Base-by-base conservation (phyloP, 208 protist species). In the Crithidia acanthocephali region DNA sequence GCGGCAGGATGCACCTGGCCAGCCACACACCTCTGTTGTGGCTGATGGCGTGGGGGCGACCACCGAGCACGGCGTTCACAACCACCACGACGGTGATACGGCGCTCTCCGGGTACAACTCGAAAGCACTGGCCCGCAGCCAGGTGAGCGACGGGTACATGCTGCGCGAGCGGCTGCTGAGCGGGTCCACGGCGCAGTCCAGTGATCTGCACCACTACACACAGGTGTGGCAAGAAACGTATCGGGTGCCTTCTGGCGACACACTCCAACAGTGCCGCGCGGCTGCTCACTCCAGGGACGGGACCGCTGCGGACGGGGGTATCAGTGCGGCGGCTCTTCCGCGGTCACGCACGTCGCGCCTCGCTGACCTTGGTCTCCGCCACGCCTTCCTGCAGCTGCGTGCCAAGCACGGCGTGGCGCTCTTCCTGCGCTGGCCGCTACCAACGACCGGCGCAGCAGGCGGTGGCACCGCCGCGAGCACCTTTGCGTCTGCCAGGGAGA, bases 381-480 rank as follows among this genome's bases (percentile, higher is more conserved):
- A 59, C 30, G 42, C 45, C 15, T 95, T 93, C 58, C 53, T 84
- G 20, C 58, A 70, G 6, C 69, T 86, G 33, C 78, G 87, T 2
- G n/a, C 74, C 4, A 32, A 80, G 44, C 87, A 82, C 66, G 86
- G 84, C 6, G 65, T 92, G 23, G 80, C 85, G 56, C 73, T 95
- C 22, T 95, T 93, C 65, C 57, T 93, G 20, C 79, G 90, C 2
- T 92, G 73, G 70, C 80, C 76, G 9, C 51, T 77, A 15, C 72
- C 67, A 8, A 7, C 25, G 11, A 42, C 53, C 1, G 23, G 48
- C 2, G 20, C 18, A 9, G 47, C 30, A 5, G 45, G 48, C 48
- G 48, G 11, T 18, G 48, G 16, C 2, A 22, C 13, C 16, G 59
- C 40, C 13, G 33, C 55, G 20, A 32, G 63, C 16, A 23, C n/a